Percentiles rank a stretch among this genome's conserved stretches.
phyloP scores from a whole-genome alignment of 73 alveolate species.

The Symbiodinium natans region DNA sequence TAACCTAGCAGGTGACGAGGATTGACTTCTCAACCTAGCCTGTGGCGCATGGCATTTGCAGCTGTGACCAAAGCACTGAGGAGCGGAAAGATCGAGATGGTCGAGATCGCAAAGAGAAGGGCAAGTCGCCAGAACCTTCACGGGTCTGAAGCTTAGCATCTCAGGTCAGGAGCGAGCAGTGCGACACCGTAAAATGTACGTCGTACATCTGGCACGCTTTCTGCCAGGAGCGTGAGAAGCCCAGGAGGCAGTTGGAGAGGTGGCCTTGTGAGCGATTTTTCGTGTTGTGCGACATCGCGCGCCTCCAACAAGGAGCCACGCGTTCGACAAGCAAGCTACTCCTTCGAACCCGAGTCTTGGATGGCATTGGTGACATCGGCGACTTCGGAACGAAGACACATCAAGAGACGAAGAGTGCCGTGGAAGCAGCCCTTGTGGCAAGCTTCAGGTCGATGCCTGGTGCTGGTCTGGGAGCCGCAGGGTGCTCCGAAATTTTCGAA shows the following conservation, averaged over 20 bases:
- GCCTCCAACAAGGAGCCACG: constrained; percentile 55
- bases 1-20: too few species aligned
- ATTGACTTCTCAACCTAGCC: too few species aligned
- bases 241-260: constrained; percentile 71
- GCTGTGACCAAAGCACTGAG: too few species aligned
- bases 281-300: neutral
- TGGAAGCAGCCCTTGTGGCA: too few species aligned
- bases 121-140: neutral
- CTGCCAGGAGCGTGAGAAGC: constrained; percentile 14
- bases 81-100: neutral
- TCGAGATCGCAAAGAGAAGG: neutral
- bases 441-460: too few species aligned
- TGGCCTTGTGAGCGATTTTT: neutral
- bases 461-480: too few species aligned
- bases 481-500: too few species aligned
- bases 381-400: too few species aligned
- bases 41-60: neutral
- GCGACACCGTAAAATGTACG: too few species aligned
- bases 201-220: too few species aligned
- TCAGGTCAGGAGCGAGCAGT: too few species aligned
- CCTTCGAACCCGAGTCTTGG: constrained; percentile 4
- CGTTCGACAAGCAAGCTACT: constrained; percentile 48
- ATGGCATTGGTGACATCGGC: neutral
- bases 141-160: neutral
- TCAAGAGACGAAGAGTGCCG: too few species aligned